Evolutionary conservation across 2,329 filamentous ascomycete genomes (phyloP).

Genomic region (Arachnomyces sp.): DNA sequence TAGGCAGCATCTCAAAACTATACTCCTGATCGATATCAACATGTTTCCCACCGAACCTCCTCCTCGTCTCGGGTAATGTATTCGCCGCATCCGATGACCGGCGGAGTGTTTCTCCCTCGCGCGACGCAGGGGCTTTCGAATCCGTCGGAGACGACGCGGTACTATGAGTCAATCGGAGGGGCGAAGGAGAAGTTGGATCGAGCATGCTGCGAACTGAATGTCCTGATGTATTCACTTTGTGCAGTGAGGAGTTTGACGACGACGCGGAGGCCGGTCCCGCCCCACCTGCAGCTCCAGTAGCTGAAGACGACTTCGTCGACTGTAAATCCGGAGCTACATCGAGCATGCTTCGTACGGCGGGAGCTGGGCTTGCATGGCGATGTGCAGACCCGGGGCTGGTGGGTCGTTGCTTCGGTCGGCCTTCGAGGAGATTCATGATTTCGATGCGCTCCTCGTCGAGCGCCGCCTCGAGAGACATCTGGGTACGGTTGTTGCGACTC

Average conservation of each 20-base stretch:
- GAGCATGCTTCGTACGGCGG: conserved; percentile 62
- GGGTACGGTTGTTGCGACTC: conserved; percentile 13
- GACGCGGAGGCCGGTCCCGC: conserved; percentile 21
- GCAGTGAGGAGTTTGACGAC: conserved; percentile 10
- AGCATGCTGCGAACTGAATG: conserved; percentile 27
- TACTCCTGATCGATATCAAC: conserved; percentile 25
- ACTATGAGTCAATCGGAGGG: conserved; percentile 26
- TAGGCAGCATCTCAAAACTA: conserved; percentile 40
- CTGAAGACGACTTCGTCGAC: conserved; percentile 8
- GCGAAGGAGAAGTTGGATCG: conserved; percentile 24
- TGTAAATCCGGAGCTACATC: conserved; percentile 45
- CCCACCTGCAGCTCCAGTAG: conserved; percentile 19
- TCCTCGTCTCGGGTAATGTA: conserved; percentile 16
- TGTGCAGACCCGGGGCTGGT: conserved; percentile 33
- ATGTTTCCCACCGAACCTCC: conserved; percentile 12
- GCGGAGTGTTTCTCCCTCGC: conserved; percentile 28
- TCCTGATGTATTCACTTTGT: conserved; percentile 18
- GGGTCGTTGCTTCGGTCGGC: conserved; percentile 21
- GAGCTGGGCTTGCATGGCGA: conserved; percentile 53
- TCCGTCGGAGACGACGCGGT: conserved; percentile 25
- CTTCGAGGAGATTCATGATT: conserved; percentile 61
- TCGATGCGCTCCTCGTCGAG: conserved; percentile 70
- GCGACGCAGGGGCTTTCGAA: conserved; percentile 20
- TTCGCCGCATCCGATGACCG: conserved; percentile 25
- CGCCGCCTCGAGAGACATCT: conserved; percentile 67